Evolutionary conservation across 345 rosid genomes (phyloP).

Genomic region (Cardamine chenopodiifolia): DNA sequence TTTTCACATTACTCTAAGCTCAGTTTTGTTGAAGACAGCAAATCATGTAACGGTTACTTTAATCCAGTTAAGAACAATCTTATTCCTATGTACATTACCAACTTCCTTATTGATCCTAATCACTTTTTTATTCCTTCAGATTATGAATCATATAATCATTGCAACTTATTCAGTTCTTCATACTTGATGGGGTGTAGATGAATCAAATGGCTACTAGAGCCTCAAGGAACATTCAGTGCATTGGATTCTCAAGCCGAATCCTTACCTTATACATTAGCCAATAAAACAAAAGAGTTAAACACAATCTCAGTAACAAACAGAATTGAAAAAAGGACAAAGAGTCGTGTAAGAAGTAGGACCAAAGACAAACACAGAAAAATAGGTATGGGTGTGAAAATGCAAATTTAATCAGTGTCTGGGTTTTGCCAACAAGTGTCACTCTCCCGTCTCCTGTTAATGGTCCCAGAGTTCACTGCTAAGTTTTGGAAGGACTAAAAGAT

Average conservation of each 20-base stretch:
- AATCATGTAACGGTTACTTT: constrained; percentile 22
- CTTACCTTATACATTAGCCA: constrained; percentile 10
- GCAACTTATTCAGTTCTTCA: constrained; percentile 5
- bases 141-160: constrained; percentile 3
- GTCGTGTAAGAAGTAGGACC: constrained; percentile 41
- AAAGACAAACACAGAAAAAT: constrained; percentile 39
- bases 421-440: constrained; percentile 41
- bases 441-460: constrained; percentile 31
- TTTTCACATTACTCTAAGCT: constrained; percentile 24
- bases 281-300: constrained; percentile 23
- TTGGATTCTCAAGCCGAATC: constrained; percentile 34
- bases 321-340: constrained; percentile 14
- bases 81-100: constrained; percentile 32
- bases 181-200: neutral
- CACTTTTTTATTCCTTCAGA: neutral
- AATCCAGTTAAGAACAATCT: constrained; percentile 9
- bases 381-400: constrained; percentile 26
- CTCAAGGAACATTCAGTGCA: constrained; percentile 25
- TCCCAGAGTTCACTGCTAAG: constrained; percentile 29
- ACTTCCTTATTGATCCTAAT: constrained; percentile 14
- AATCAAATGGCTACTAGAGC: neutral
- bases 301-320: constrained; percentile 40
- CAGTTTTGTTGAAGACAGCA: constrained; percentile 34
- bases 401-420: constrained; percentile 33
- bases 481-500: constrained; percentile 23